Conservation (phyloP, 345 rosid species). For the Anastatica hierochuntica region DNA sequence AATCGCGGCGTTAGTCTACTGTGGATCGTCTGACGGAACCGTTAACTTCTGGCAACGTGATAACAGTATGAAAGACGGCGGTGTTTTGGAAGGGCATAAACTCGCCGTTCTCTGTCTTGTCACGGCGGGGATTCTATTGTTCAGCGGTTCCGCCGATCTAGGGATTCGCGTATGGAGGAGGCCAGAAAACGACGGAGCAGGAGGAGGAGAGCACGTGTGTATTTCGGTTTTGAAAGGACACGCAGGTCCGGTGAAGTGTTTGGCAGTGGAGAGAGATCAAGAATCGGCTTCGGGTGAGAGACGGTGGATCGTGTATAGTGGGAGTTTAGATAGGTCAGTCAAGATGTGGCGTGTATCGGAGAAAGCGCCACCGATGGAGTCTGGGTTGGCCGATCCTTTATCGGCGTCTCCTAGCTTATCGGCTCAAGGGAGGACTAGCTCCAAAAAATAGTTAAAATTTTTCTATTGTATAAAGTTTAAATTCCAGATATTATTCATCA, state of each 20-base stretch:
- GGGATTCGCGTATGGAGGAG: slow-evolving; percentile 77
- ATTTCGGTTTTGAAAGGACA: slow-evolving; percentile 64
- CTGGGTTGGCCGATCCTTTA: neutral
- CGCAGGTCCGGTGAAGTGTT: slow-evolving; percentile 79
- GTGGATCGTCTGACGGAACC: slow-evolving; percentile 84
- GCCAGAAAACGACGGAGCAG: slow-evolving; percentile 24
- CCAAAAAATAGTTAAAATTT: slow-evolving; percentile 14
- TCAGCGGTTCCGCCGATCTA: slow-evolving; percentile 86
- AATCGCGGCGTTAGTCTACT: slow-evolving; percentile 44
- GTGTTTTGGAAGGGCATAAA: slow-evolving; percentile 68
- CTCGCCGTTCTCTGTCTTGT: slow-evolving; percentile 61
- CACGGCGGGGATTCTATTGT: slow-evolving; percentile 56
- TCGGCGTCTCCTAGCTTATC: slow-evolving; percentile 35
- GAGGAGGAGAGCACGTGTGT: slow-evolving; percentile 35
- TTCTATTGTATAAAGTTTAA: neutral
- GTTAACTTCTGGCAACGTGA: slow-evolving; percentile 72
- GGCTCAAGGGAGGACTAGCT: slow-evolving; percentile 31
- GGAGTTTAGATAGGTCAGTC: slow-evolving; percentile 83
- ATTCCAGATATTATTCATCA: no score
- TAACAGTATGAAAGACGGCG: slow-evolving; percentile 44
- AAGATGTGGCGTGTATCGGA: slow-evolving; percentile 86
- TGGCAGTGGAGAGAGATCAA: slow-evolving; percentile 58
- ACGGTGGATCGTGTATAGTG: slow-evolving; percentile 82
- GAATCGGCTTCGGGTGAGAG: slow-evolving; percentile 35
- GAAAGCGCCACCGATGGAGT: slow-evolving; percentile 32